Base-by-base conservation (phyloP, 1,139 yeast species). In the Diutina pseudorugosa region DNA sequence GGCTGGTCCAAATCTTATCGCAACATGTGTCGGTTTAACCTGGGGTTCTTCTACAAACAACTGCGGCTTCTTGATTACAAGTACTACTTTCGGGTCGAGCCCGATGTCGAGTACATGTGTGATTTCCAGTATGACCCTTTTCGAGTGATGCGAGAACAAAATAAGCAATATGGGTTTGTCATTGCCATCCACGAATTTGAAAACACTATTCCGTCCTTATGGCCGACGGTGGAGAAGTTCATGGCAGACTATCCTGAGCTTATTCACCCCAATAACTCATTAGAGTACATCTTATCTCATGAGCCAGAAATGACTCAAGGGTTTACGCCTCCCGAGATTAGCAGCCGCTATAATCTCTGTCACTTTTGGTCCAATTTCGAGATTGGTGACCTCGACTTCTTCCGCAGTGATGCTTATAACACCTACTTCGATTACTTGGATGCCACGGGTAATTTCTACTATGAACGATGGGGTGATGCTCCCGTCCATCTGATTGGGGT, bases 391-490 rank as follows among this genome's bases (percentile, higher is more conserved):
- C 72, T 91, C 57, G 78, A 87, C 60, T 88, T 90, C 65, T 90
- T 85, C 70, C 72, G 96, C 56, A 76, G 90, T 52, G 77, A 84
- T 52, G 79, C 73, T 19, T 91, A 91, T 65, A 66, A 76, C 41
- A 75, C 73, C n/a, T 90, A 70, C 64, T 90, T 91, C 62, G 74
- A 86, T 19, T 76, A 73, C 64, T 70, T 91, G 53, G 94, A 89
- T 62, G 57, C 71, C 50, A 67, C 82, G 0, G 96, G 95, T 1
- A 97, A 96, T 0, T 90, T 91, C 61, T 86, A 86, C 65, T 89
- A 89, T 63, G 94, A 85, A 66, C 72, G 98, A 58, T 93, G 98
- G 98, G 98, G 98, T 3, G 98, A 93, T 69, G 98, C 98, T 0
- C 98, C 98, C 0, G 95, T 93, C 5, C 98, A 93, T 65, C 76